These are phyloP conservation scores for Aspergillus conjunctus DNA, from an alignment of 495 filamentous ascomycete genomes.

Conservation along the genomic window DNA sequence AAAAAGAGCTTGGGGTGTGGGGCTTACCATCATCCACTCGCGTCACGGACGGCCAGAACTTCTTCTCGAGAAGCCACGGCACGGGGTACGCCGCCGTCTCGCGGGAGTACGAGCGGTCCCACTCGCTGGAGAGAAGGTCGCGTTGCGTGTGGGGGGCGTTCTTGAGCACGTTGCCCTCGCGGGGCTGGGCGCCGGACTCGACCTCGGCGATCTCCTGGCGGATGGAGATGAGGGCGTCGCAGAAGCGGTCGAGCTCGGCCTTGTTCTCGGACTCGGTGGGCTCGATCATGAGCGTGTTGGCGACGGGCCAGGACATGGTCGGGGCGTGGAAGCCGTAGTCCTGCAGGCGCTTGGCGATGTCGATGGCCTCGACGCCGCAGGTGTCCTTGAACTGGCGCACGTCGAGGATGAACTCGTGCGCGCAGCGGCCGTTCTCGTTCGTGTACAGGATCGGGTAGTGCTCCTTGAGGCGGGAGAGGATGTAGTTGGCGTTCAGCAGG, in stretches of 20 bases:
- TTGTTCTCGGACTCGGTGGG: conserved; percentile 94
- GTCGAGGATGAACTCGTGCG: conserved; percentile 98
- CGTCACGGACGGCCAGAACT: conserved; percentile 95
- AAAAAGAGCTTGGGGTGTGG: conserved; percentile 5
- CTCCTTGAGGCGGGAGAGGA: conserved; percentile 84
- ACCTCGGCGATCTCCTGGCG: conserved; percentile 82
- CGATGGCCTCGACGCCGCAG: conserved; percentile 88
- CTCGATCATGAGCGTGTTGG: conserved; percentile 98
- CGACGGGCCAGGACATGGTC: conserved; percentile 97
- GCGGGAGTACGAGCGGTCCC: conserved; percentile 76
- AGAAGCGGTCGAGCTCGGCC: conserved; percentile 93
- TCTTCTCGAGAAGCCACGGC: conserved; percentile 87
- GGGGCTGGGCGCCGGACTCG: conserved; percentile 76
- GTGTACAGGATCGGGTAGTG: conserved; percentile 94
- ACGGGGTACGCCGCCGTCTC: conserved; percentile 90
- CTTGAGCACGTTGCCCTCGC: conserved; percentile 87
- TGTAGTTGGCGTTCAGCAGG: conserved; percentile 96
- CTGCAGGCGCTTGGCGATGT: conserved; percentile 95
- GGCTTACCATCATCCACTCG: conserved; percentile 85
- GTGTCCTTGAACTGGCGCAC: conserved; percentile 82
- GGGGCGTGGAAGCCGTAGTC: conserved; percentile 99
- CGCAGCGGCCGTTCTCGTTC: conserved; percentile 83
- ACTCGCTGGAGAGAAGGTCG: conserved; percentile 70
- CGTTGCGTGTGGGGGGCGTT: conserved; percentile 86
- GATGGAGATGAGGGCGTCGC: conserved; percentile 88